These are phyloP conservation scores for Hippophae tibetana DNA, from an alignment of 306 rosid species.

Conservation along the genomic window DNA sequence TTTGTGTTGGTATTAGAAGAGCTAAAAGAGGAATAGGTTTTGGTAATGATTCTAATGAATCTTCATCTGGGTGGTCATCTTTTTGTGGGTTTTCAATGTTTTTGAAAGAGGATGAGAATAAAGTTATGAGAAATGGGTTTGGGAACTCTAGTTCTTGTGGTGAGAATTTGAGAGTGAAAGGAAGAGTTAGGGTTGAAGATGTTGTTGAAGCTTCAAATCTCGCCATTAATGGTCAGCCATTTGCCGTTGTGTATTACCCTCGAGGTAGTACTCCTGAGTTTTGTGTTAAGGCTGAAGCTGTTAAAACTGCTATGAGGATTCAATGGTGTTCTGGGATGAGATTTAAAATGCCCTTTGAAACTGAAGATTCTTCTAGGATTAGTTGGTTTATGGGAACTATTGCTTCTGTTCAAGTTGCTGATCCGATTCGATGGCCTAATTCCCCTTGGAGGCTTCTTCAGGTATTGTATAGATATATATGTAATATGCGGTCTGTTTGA, in stretches of 20 bases:
- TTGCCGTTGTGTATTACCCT: conserved; percentile 76
- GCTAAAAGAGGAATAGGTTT: conserved; percentile 56
- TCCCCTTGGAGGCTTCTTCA: conserved; percentile 99
- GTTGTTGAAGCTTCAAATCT: conserved; percentile 60
- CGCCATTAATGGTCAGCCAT: conserved; percentile 56
- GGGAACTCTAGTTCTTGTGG: conserved; percentile 31
- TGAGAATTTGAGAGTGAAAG: conserved; percentile 24
- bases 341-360: conserved; percentile 98
- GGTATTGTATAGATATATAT: conserved; percentile 27
- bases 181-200: conserved; percentile 56
- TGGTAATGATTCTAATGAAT: conserved; percentile 33
- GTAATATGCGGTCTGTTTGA: too few species aligned
- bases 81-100: conserved; percentile 54
- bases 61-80: conserved; percentile 52
- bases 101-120: conserved; percentile 52
- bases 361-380: conserved; percentile 89
- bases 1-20: conserved; percentile 74
- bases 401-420: conserved; percentile 73
- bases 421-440: conserved; percentile 81
- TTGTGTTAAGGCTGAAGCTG: conserved; percentile 60
- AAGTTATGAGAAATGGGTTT: conserved; percentile 35
- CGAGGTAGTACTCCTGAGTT: conserved; percentile 87
- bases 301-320: conserved; percentile 64
- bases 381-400: conserved; percentile 99
- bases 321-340: conserved; percentile 92